Percentiles rank a stretch among this genome's conserved stretches.
Conservation (phyloP, 2,329 filamentous ascomycete genomes). For the Ilyonectria sp. region DNA sequence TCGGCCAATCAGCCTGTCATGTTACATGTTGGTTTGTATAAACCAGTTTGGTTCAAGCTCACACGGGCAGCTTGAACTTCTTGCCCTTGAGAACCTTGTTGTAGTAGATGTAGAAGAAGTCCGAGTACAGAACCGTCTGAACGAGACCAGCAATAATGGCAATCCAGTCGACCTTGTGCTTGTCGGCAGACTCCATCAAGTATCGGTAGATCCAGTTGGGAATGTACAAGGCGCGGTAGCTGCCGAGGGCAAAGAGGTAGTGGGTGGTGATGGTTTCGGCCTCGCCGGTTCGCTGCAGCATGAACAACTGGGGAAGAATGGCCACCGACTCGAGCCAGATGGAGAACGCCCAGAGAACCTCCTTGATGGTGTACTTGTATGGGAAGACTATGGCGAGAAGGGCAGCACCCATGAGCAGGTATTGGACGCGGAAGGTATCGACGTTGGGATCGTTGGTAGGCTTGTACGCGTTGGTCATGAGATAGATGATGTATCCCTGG, state of each 20-base stretch:
- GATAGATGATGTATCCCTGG: constrained; percentile 94
- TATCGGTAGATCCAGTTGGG: constrained; percentile 99
- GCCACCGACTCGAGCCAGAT: constrained; percentile 99
- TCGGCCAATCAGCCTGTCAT: constrained; percentile 13
- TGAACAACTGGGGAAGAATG: constrained; percentile 97
- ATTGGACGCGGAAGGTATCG: constrained; percentile 97
- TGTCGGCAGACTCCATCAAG: constrained; percentile 72
- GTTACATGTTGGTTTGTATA: background rate
- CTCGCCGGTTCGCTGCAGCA: constrained; percentile 97
- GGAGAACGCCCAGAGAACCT: constrained; percentile 97
- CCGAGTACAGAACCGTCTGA: constrained; percentile 96
- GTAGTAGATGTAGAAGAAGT: constrained; percentile 99
- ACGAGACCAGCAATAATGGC: constrained; percentile 90
- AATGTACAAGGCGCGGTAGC: constrained; percentile 95
- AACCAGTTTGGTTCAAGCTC: constrained; percentile 49
- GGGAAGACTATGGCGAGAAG: constrained; percentile 87
- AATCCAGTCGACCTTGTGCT: constrained; percentile 85
- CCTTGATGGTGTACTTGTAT: constrained; percentile 84
- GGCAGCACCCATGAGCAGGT: constrained; percentile 86
- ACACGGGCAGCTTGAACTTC: constrained; percentile 90
- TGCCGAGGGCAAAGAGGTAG: constrained; percentile 93
- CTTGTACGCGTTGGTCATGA: constrained; percentile 98
- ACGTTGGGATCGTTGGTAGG: constrained; percentile 97
- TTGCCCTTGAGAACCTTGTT: constrained; percentile 93
- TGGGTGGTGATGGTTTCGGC: constrained; percentile 99